Percentiles rank a stretch among this genome's conserved stretches.
Evolutionary conservation across 2,329 filamentous ascomycete genomes (phyloP).

Genomic region (Sordariomycetes sp.): DNA sequence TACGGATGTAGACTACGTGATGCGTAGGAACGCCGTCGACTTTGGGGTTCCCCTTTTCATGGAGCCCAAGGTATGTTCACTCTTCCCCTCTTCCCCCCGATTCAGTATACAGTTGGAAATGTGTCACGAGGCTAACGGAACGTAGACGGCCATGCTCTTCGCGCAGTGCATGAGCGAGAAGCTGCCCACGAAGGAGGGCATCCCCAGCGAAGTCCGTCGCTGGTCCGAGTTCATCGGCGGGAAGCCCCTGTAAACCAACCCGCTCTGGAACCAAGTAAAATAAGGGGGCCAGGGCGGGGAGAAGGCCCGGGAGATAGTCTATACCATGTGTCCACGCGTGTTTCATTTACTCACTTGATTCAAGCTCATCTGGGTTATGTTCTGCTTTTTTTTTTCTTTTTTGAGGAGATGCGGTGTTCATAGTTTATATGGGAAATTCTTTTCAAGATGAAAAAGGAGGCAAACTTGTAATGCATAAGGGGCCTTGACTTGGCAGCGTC

Average conservation of each 20-base stretch:
- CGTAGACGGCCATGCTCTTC: constrained; percentile 87
- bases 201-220: constrained; percentile 80
- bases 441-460: not conserved
- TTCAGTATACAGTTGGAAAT: not conserved
- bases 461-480: not conserved
- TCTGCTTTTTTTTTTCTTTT: constrained; percentile 1
- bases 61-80: constrained; percentile 76
- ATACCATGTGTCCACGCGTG: not conserved
- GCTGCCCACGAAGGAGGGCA: constrained; percentile 77
- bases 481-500: not conserved
- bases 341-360: no score
- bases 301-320: not conserved
- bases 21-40: constrained; percentile 90
- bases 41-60: constrained; percentile 97
- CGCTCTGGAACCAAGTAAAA: not conserved
- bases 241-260: constrained; percentile 55
- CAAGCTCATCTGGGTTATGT: not conserved
- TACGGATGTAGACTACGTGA: constrained; percentile 92
- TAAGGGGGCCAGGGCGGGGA: not conserved
- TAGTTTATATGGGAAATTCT: not conserved
- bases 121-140: constrained; percentile 3
- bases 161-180: constrained; percentile 97
- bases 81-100: not conserved
- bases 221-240: constrained; percentile 95
- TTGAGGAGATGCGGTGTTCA: not conserved